Evolutionary conservation across 345 rosid species (phyloP), one percentile per base, ranked within the genome.

Genomic region (Excoecaria cochinchinensis): DNA sequence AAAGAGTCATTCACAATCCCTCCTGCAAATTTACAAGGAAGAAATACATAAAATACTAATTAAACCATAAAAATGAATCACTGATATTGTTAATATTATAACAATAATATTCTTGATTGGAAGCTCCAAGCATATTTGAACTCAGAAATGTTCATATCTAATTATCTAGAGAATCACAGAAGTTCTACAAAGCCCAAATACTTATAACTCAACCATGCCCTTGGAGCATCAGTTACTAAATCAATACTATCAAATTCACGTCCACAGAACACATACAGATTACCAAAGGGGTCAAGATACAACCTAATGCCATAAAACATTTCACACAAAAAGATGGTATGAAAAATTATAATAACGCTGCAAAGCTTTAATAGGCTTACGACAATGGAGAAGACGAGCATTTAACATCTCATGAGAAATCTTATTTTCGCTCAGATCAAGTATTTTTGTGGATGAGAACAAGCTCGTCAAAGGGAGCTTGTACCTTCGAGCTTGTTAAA

Each of bases 1-100:
- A 95, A 79, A 21, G 99, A 79, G 79, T 90, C 89, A 82, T 90
- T 95, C 79, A 93, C 99, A 75, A 95, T 95, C 59, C 98, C 98
- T 74, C 99, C 99, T 93, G 89, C 60, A 76, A 56, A 71, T 64
- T 42, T 31, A 59, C 25, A 66, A 72, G 67, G 10, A 40, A 48
- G 22, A 73, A 46, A 68, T 40, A 59, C 8, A 47, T 17, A 31
- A 61, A 52, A 69, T 67, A 6, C 46, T 22, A 21, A 24, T 71
- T 19, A 44, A 58, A 73, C 22, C 39, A 58, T 15, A 22, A 46
- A 31, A 55, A 53, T 16, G 38, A 69, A 39, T 31, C 21, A 71
- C 15, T 14, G 19, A 16, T 46, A 11, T 38, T 5, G 50, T 61
- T 50, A 40, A 4, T 51, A 19, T 6, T 31, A 7, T 4, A 47